Evolutionary conservation across 2,329 filamentous ascomycete genomes (phyloP).

Genomic region (Blastomyces parvus): DNA sequence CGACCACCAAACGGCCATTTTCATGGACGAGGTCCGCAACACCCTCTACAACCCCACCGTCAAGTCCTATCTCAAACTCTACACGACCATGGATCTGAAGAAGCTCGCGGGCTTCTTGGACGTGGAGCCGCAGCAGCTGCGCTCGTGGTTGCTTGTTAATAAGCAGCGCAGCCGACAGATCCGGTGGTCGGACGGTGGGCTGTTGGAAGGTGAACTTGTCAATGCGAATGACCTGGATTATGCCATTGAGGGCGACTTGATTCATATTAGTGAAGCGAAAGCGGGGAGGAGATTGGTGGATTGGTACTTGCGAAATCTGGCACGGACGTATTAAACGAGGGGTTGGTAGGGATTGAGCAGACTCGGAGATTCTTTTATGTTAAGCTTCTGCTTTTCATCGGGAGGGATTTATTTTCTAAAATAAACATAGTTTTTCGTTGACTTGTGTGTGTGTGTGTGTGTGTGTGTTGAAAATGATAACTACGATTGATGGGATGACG

Average conservation of each 20-base stretch:
- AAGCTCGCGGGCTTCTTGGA: constrained; percentile 97
- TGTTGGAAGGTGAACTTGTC: constrained; percentile 85
- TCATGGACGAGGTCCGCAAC: constrained; percentile 99
- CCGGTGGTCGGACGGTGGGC: constrained; percentile 80
- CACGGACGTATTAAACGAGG: constrained; percentile 74
- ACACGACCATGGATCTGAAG: constrained; percentile 98
- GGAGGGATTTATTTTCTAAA: constrained; percentile 2
- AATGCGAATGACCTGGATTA: constrained; percentile 96
- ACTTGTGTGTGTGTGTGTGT: background rate
- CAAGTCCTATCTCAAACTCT: constrained; percentile 96
- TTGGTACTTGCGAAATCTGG: constrained; percentile 97
- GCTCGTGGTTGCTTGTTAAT: constrained; percentile 89
- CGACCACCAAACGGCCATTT: constrained; percentile 93
- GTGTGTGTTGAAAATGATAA: background rate
- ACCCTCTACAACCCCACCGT: constrained; percentile 97
- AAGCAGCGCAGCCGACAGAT: constrained; percentile 98
- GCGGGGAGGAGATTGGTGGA: constrained; percentile 94
- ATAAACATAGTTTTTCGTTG: background rate
- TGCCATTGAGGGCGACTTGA: constrained; percentile 90
- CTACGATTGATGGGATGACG: background rate
- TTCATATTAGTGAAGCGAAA: constrained; percentile 98
- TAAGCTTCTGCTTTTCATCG: background rate
- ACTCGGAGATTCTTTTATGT: background rate
- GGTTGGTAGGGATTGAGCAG: background rate
- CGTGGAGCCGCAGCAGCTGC: constrained; percentile 89